These are phyloP conservation scores for Bruguiera hainesii DNA, from an alignment of 441 rosid species.

Conservation along the genomic window DNA sequence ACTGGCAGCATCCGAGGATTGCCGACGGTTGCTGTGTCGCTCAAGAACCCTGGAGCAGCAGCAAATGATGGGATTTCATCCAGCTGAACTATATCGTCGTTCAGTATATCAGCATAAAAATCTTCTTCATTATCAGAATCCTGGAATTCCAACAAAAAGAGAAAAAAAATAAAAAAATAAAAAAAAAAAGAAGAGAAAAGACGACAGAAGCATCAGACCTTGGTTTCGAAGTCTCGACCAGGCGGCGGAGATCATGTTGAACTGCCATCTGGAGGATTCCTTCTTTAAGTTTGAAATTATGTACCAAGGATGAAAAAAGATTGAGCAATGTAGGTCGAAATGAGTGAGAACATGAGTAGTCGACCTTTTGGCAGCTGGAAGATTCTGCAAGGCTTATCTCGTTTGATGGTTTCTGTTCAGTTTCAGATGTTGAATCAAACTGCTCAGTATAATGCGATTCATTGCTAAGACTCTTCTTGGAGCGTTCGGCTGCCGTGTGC, in stretches of 20 bases:
- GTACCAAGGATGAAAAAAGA: neutral
- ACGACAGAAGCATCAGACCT: neutral
- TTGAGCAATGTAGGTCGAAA: neutral
- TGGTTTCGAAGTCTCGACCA: neutral
- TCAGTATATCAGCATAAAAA: conserved; percentile 62
- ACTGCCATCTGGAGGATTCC: neutral
- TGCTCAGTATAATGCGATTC: conserved; percentile 53
- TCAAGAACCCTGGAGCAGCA: neutral
- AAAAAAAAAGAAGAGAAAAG: too few species aligned
- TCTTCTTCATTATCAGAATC: conserved; percentile 45
- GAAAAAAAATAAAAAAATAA: conserved; percentile 7
- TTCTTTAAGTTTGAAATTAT: neutral
- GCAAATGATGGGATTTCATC: conserved; percentile 34
- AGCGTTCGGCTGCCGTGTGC: conserved; percentile 38
- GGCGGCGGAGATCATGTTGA: neutral
- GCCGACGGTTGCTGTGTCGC: conserved; percentile 12
- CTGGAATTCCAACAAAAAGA: conserved; percentile 32
- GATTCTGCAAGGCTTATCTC: conserved; percentile 42
- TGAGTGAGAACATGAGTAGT: conserved; percentile 11
- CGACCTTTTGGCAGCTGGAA: conserved; percentile 42
- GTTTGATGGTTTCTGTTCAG: conserved; percentile 32
- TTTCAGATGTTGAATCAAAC: conserved; percentile 43
- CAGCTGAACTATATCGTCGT: conserved; percentile 67
- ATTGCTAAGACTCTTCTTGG: conserved; percentile 31
- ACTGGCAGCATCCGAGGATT: conserved; percentile 19